phyloP scores from a whole-genome alignment of 1,284 basidiomycete genomes.

The Pseudozyma tsukubaensis region DNA sequence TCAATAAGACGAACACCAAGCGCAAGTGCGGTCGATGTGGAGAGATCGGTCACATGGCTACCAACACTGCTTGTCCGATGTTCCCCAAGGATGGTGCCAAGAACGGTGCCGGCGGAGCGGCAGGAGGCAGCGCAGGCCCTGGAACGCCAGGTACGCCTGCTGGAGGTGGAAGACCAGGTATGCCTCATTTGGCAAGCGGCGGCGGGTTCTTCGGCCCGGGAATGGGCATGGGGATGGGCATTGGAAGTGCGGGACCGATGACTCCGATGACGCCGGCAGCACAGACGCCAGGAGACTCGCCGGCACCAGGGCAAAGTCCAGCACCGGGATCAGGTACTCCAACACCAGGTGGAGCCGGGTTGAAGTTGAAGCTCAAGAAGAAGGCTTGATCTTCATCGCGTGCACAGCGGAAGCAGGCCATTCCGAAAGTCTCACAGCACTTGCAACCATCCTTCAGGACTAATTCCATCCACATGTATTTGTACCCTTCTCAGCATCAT shows the following conservation, averaged over 20 bases:
- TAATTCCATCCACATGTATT: constrained; percentile 17
- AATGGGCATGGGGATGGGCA: constrained; percentile 49
- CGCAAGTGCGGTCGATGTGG: constrained; percentile 66
- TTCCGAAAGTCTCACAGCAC: neutral
- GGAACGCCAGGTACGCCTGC: constrained; percentile 40
- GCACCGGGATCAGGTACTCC: constrained; percentile 34
- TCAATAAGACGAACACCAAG: constrained; percentile 67
- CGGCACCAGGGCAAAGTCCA: constrained; percentile 29
- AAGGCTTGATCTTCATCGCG: constrained; percentile 20
- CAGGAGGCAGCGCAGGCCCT: constrained; percentile 29
- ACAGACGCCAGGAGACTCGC: constrained; percentile 36
- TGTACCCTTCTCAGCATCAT: constrained; percentile 11
- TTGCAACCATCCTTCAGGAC: neutral
- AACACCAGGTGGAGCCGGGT: constrained; percentile 20
- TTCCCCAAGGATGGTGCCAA: constrained; percentile 57
- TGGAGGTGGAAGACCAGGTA: constrained; percentile 33
- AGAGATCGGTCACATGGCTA: constrained; percentile 67
- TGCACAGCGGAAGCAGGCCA: neutral
- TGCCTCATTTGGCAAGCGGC: constrained; percentile 43
- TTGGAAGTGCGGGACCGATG: constrained; percentile 42
- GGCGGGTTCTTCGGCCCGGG: constrained; percentile 52
- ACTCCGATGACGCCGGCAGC: constrained; percentile 38
- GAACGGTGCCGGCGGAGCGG: constrained; percentile 41
- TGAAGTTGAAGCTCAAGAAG: constrained; percentile 56
- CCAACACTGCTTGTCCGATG: constrained; percentile 67